Conservation (phyloP, 495 filamentous ascomycete species). For the Xylaria curta region DNA sequence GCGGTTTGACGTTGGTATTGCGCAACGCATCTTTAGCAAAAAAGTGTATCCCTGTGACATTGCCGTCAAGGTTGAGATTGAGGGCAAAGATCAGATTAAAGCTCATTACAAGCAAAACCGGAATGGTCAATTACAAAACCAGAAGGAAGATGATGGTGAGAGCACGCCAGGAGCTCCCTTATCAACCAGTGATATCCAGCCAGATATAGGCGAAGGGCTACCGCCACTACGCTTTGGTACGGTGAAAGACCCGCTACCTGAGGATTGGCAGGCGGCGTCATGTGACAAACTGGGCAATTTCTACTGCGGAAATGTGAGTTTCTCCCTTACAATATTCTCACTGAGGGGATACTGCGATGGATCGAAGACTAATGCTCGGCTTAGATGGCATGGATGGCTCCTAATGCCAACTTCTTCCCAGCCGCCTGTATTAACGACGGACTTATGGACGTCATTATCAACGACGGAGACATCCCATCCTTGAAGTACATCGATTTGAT, state of each 20-base stretch:
- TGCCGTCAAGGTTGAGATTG: conserved; percentile 78
- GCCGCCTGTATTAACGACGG: conserved; percentile 85
- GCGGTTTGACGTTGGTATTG: conserved; percentile 84
- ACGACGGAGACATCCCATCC: conserved; percentile 75
- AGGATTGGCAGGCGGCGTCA: conserved; percentile 73
- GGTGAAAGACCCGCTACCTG: conserved; percentile 74
- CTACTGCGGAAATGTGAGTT: conserved; percentile 80
- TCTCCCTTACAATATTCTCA: background rate
- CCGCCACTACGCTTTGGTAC: conserved; percentile 81
- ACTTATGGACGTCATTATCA: conserved; percentile 80
- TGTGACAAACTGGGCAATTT: conserved; percentile 86
- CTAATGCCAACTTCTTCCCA: conserved; percentile 87
- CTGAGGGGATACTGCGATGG: background rate
- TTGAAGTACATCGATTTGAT: conserved; percentile 69
- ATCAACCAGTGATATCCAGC: conserved; percentile 1
- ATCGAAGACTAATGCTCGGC: conserved; percentile 15
- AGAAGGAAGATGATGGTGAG: background rate
- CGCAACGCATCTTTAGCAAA: conserved; percentile 72
- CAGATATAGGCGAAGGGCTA: conserved; percentile 55
- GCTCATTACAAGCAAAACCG: conserved; percentile 64
- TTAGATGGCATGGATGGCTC: conserved; percentile 87
- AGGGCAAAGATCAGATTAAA: conserved; percentile 77
- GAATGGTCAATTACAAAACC: background rate
- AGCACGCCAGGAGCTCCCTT: background rate
- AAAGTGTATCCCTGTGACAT: conserved; percentile 88